These are phyloP conservation scores for Endothia cerciana DNA, from an alignment of 2,329 filamentous ascomycete genomes.

Conservation along the genomic window DNA sequence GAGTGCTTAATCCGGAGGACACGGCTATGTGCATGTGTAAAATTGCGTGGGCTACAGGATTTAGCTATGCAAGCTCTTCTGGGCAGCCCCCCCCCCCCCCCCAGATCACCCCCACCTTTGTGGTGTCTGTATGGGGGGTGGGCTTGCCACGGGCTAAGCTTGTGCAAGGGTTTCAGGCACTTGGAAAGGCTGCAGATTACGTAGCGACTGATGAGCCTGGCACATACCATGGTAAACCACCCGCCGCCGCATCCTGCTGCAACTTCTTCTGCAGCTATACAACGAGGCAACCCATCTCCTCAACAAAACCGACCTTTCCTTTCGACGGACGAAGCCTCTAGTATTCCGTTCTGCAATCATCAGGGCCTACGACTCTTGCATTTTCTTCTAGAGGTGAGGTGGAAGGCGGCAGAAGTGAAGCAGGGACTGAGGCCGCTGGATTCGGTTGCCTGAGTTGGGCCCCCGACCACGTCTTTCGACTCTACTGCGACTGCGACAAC, in stretches of 20 bases:
- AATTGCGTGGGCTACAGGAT: too few relatives aligned
- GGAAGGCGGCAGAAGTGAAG: conserved; percentile 1
- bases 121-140: background rate
- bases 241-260: background rate
- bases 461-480: conserved; percentile 6
- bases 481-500: background rate
- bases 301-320: background rate
- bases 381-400: conserved; percentile 36
- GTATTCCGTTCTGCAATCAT: background rate
- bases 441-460: background rate
- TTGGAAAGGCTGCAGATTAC: conserved; percentile 13
- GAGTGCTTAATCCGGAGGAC: background rate
- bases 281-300: background rate
- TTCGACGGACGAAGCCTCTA: background rate
- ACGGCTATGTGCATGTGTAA: too few relatives aligned
- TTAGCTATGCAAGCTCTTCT: too few relatives aligned
- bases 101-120: background rate
- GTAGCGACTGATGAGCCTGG: conserved; percentile 1
- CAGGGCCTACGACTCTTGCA: background rate
- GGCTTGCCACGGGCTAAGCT: conserved; percentile 6
- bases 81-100: too few relatives aligned
- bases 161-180: conserved; percentile 5
- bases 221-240: background rate
- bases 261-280: conserved; percentile 1
- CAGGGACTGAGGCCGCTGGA: background rate